Evolutionary conservation across 352 stramenopile species (phyloP).

Genomic region (Phytophthora vignae): DNA sequence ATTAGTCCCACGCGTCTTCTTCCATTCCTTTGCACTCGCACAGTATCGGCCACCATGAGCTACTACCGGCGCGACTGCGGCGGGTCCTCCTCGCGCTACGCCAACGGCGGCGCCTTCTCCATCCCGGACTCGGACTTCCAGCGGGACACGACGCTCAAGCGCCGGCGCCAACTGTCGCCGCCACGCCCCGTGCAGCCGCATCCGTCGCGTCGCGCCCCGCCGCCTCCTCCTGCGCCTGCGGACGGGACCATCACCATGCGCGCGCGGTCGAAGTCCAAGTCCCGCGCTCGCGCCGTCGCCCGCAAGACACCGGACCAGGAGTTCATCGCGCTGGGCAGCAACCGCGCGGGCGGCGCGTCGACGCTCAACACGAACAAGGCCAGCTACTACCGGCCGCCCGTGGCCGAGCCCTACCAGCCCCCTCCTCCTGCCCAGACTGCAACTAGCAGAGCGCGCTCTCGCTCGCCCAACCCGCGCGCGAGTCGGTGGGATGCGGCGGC

Average conservation of each 20-base stretch:
- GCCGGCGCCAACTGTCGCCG: conserved; percentile 40
- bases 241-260: conserved; percentile 42
- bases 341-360: conserved; percentile 13
- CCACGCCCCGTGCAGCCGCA: background rate
- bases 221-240: background rate
- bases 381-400: conserved; percentile 34
- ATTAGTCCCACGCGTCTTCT: background rate
- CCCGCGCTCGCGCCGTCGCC: conserved; percentile 36
- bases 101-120: conserved; percentile 46
- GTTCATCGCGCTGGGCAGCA: conserved; percentile 61
- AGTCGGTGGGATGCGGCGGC: conserved; percentile 1
- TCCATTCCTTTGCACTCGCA: background rate
- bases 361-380: conserved; percentile 54
- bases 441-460: conserved; percentile 30
- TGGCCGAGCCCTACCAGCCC: conserved; percentile 15
- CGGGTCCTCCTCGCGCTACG: conserved; percentile 34
- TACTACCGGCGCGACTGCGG: conserved; percentile 26
- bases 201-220: background rate
- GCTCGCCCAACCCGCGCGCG: conserved; percentile 19
- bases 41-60: conserved; percentile 17
- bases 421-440: background rate
- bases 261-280: conserved; percentile 74
- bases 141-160: conserved; percentile 63
- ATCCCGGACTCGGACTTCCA: conserved; percentile 70
- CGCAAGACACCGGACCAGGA: conserved; percentile 43